A percentile compares a stretch with the other conserved stretches of the same genome.
phyloP scores from a whole-genome alignment of 352 stramenopile species.

The Globisporangium middletonii region DNA sequence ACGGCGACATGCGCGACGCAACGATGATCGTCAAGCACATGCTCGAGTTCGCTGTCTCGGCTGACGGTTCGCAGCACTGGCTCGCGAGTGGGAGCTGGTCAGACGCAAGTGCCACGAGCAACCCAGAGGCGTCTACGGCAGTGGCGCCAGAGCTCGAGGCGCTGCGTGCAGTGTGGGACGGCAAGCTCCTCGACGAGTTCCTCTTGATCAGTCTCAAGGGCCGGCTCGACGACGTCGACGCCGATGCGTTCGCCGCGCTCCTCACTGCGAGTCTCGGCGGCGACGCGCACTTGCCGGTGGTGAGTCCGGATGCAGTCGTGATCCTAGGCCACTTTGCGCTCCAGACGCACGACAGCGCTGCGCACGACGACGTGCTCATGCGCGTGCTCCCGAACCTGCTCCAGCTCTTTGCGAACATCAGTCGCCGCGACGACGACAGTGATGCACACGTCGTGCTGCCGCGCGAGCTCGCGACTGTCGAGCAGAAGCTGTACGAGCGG shows the following conservation, averaged over 20 bases:
- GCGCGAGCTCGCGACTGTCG: constrained; percentile 42
- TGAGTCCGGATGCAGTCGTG: constrained; percentile 63
- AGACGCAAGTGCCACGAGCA: constrained; percentile 3
- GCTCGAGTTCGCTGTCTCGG: constrained; percentile 48
- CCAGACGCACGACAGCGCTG: constrained; percentile 26
- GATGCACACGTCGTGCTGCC: constrained; percentile 18
- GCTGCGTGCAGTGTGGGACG: constrained; percentile 55
- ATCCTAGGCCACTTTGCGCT: constrained; percentile 67
- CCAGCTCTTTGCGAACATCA: constrained; percentile 46
- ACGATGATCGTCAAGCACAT: constrained; percentile 50
- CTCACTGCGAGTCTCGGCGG: constrained; percentile 52
- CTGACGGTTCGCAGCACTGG: constrained; percentile 36
- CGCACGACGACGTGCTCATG: constrained; percentile 34
- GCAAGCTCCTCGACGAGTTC: constrained; percentile 75
- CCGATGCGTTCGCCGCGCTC: constrained; percentile 38
- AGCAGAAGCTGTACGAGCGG: constrained; percentile 45
- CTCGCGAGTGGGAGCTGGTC: constrained; percentile 56
- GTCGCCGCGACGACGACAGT: neutral
- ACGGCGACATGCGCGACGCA: constrained; percentile 51
- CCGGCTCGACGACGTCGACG: constrained; percentile 59
- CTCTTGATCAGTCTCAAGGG: constrained; percentile 74
- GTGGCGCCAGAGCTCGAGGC: constrained; percentile 14
- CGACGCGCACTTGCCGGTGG: constrained; percentile 29
- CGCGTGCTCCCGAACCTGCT: constrained; percentile 57
- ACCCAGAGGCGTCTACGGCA: too few relatives aligned